These are phyloP conservation scores for Keqinozyma sinolaborantium DNA, from an alignment of 1,139 yeast species.

Conservation along the genomic window DNA sequence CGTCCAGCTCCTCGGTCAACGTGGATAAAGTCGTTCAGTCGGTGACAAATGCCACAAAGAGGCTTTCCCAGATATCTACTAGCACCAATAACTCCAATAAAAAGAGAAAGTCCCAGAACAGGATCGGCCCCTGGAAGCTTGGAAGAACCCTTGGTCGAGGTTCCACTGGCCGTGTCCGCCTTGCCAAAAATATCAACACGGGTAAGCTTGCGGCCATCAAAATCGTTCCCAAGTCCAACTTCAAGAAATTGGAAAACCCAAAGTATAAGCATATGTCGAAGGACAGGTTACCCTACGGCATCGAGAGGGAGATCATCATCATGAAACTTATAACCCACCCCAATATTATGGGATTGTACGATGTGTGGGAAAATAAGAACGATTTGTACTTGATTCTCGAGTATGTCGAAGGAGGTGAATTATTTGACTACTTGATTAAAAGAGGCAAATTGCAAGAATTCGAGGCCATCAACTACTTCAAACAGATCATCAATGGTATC, in stretches of 20 bases:
- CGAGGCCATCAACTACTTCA: constrained; percentile 86
- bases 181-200: constrained; percentile 81
- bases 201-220: constrained; percentile 95
- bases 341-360: constrained; percentile 92
- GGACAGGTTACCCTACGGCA: constrained; percentile 81
- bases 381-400: constrained; percentile 88
- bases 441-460: constrained; percentile 84
- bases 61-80: constrained; percentile 64
- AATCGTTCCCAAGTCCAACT: constrained; percentile 82
- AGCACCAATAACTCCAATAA: constrained; percentile 43
- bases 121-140: constrained; percentile 94
- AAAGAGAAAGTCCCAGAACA: constrained; percentile 61
- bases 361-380: constrained; percentile 97
- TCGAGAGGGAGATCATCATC: constrained; percentile 94
- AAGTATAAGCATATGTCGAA: constrained; percentile 42
- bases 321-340: constrained; percentile 88
- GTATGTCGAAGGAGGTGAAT: constrained; percentile 96
- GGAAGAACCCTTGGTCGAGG: constrained; percentile 96
- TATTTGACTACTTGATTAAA: constrained; percentile 86
- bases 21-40: constrained; percentile 49
- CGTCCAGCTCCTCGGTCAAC: constrained; percentile 21
- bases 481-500: constrained; percentile 90
- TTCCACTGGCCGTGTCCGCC: constrained; percentile 87
- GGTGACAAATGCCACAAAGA: constrained; percentile 60
- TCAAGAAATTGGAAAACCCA: constrained; percentile 53